Conservation (phyloP, 75 land plant species). For the Pinus taeda region DNA sequence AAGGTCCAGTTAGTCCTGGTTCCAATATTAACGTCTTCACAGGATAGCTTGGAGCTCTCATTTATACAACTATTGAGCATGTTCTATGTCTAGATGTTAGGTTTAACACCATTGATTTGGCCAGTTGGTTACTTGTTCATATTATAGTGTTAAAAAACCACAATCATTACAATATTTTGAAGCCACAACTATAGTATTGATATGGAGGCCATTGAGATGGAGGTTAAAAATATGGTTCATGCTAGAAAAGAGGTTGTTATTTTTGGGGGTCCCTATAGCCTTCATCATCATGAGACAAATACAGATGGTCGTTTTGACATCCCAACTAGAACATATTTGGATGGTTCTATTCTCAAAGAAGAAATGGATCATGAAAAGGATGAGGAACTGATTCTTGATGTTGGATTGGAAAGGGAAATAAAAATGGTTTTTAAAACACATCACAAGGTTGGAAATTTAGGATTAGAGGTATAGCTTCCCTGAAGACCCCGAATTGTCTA, state of each 20-base stretch:
- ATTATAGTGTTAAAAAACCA: constrained; percentile 92
- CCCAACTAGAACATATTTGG: constrained; percentile 76
- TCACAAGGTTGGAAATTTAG: too few species aligned
- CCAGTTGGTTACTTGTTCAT: constrained; percentile 79
- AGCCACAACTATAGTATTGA: constrained; percentile 79
- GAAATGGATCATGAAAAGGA: constrained; percentile 62
- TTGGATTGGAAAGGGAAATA: neutral
- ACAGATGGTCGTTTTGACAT: constrained; percentile 93
- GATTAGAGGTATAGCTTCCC: too few species aligned
- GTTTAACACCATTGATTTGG: constrained; percentile 87
- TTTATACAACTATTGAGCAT: constrained; percentile 88
- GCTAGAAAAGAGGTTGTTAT: constrained; percentile 88
- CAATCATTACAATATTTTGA: constrained; percentile 68
- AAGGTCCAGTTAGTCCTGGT: constrained; percentile 19
- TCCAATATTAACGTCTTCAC: constrained; percentile 47
- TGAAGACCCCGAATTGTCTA: too few species aligned
- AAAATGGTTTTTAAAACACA: constrained; percentile 18
- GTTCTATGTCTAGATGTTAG: constrained; percentile 93
- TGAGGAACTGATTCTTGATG: too few species aligned
- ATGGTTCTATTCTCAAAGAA: constrained; percentile 93
- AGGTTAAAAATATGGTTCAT: constrained; percentile 84
- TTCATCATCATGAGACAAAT: constrained; percentile 95
- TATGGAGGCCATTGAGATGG: constrained; percentile 67
- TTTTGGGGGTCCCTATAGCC: constrained; percentile 73
- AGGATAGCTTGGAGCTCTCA: constrained; percentile 71